Conservation (phyloP, 805 yeast species). For the Kuraishia ogatae region DNA sequence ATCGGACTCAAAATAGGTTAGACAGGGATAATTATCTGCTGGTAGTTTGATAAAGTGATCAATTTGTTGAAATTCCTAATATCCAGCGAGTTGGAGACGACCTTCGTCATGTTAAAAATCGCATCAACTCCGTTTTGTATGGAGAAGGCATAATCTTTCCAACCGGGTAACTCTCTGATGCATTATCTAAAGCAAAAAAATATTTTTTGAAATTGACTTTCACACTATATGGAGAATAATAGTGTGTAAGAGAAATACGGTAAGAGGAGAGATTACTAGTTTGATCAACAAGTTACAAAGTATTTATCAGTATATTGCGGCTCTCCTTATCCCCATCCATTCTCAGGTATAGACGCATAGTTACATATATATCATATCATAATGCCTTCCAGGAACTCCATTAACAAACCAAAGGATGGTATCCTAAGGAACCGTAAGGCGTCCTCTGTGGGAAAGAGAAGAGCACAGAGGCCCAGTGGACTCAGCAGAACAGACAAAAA, state of each 20-base stretch:
- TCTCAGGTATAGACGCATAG: neutral
- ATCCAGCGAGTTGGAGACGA: neutral
- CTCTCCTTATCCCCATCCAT: too few relatives aligned
- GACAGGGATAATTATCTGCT: too few relatives aligned
- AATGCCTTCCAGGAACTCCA: conserved; percentile 79
- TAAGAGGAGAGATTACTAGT: too few relatives aligned
- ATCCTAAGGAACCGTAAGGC: conserved; percentile 42
- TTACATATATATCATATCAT: conserved; percentile 2
- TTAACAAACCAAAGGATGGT: conserved; percentile 70
- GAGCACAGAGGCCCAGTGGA: conserved; percentile 44
- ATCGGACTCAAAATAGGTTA: too few relatives aligned
- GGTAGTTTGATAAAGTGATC: neutral
- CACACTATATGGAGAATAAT: neutral
- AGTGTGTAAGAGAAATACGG: too few relatives aligned
- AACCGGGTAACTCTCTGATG: neutral
- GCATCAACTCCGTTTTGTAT: neutral
- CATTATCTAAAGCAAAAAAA: neutral
- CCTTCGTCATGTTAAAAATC: neutral
- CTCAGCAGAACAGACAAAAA: conserved; percentile 1
- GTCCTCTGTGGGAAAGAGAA: conserved; percentile 40
- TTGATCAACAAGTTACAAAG: too few relatives aligned
- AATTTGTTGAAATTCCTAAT: neutral
- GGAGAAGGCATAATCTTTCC: neutral
- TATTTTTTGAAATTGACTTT: too few relatives aligned
- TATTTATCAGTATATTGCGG: too few relatives aligned